These are phyloP conservation scores for Neofusicoccum laricinum DNA, from an alignment of 2,329 filamentous ascomycete genomes.

Conservation along the genomic window DNA sequence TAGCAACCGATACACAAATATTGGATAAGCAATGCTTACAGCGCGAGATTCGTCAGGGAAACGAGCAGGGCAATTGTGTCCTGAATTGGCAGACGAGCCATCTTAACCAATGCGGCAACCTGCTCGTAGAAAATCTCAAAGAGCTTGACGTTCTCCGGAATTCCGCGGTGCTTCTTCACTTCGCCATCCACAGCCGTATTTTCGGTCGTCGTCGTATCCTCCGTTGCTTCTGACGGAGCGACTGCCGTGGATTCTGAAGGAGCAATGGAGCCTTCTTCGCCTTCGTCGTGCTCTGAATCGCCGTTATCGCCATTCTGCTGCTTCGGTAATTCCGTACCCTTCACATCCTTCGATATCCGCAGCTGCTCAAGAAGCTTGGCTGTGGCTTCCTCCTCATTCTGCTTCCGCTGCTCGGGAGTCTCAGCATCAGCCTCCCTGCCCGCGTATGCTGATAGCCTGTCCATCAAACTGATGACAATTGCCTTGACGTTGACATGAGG, in stretches of 20 bases:
- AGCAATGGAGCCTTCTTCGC: constrained; percentile 29
- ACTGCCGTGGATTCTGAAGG: constrained; percentile 26
- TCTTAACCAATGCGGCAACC: constrained; percentile 88
- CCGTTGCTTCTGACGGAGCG: constrained; percentile 32
- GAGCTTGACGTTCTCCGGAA: constrained; percentile 76
- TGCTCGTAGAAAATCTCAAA: constrained; percentile 98
- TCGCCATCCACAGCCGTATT: constrained; percentile 41
- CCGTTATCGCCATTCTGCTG: constrained; percentile 34
- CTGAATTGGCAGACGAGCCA: constrained; percentile 85
- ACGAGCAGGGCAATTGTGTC: constrained; percentile 92
- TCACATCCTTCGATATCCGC: constrained; percentile 62
- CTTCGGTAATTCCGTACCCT: constrained; percentile 25
- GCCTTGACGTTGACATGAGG: constrained; percentile 97
- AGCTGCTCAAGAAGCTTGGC: constrained; percentile 74
- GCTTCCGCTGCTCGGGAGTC: constrained; percentile 66
- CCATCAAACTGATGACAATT: constrained; percentile 97
- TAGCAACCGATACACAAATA: constrained; percentile 21
- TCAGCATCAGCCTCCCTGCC: constrained; percentile 77
- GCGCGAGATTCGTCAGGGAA: constrained; percentile 87
- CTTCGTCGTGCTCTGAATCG: constrained; percentile 20
- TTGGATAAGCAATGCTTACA: constrained; percentile 47
- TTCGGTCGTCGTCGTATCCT: constrained; percentile 33
- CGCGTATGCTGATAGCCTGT: constrained; percentile 91
- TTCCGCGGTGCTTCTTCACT: constrained; percentile 50
- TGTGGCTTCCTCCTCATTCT: constrained; percentile 81